phyloP scores from a whole-genome alignment of 2,329 filamentous ascomycete species.

The Orbilia brochopaga region DNA sequence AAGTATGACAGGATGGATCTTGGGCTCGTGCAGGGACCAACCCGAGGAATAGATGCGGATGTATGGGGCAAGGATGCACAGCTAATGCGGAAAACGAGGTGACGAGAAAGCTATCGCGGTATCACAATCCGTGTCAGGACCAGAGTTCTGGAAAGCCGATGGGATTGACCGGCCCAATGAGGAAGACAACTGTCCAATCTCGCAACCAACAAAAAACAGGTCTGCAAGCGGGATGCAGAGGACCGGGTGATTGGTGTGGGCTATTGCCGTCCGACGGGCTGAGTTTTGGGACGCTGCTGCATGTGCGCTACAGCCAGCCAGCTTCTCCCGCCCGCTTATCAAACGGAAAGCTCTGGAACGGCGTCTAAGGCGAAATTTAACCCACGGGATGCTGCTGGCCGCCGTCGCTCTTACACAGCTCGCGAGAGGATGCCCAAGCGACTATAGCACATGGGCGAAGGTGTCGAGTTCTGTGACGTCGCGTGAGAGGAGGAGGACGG shows the following conservation, averaged over 20 bases:
- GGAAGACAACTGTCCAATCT: constrained; percentile 52
- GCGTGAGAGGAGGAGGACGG: constrained; percentile 50
- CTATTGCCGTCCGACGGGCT: constrained; percentile 51
- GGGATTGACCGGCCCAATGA: constrained; percentile 43
- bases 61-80: constrained; percentile 48
- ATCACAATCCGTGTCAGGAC: constrained; percentile 40
- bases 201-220: constrained; percentile 48
- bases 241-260: constrained; percentile 48
- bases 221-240: constrained; percentile 37
- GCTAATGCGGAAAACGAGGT: constrained; percentile 39
- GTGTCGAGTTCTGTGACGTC: constrained; percentile 49
- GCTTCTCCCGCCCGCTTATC: constrained; percentile 18
- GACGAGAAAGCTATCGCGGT: constrained; percentile 42
- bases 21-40: constrained; percentile 28
- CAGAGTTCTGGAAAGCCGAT: constrained; percentile 33
- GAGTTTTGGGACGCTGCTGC: constrained; percentile 47
- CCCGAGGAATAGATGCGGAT: constrained; percentile 31
- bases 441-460: constrained; percentile 49
- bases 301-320: constrained; percentile 48
- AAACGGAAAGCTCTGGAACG: constrained; percentile 24
- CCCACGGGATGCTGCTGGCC: constrained; percentile 14
- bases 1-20: constrained; percentile 25
- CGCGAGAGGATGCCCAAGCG: constrained; percentile 37
- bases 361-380: constrained; percentile 28
- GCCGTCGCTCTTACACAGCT: constrained; percentile 44